Percentiles rank a stretch among this genome's conserved stretches.
Evolutionary conservation across 1,284 basidiomycete species (phyloP).

Genomic region (Fomitopsis schrenkii): DNA sequence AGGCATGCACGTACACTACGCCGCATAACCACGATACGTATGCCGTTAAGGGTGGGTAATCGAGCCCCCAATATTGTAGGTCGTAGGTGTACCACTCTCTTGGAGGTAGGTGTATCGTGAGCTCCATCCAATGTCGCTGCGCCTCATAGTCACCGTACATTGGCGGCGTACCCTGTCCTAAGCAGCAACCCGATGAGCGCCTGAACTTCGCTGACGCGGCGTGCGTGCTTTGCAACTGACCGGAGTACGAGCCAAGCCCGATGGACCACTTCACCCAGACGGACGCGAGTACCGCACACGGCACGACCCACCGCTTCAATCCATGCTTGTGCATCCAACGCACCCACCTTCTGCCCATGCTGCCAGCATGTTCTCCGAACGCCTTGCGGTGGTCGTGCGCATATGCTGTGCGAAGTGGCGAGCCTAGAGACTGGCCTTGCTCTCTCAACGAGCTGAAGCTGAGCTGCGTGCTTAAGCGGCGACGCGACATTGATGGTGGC

Average conservation of each 20-base stretch:
- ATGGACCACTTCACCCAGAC: slow-evolving; percentile 63
- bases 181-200: neutral
- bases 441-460: slow-evolving; percentile 36
- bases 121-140: slow-evolving; percentile 92
- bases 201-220: neutral
- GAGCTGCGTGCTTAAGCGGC: slow-evolving; percentile 16
- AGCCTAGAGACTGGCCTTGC: slow-evolving; percentile 19
- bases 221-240: slow-evolving; percentile 39
- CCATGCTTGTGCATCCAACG: slow-evolving; percentile 73
- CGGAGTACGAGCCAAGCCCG: slow-evolving; percentile 79
- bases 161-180: slow-evolving; percentile 70
- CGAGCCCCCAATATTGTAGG: slow-evolving; percentile 87
- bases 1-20: slow-evolving; percentile 33
- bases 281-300: slow-evolving; percentile 46
- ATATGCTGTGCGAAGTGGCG: slow-evolving; percentile 13
- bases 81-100: slow-evolving; percentile 86
- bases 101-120: slow-evolving; percentile 74
- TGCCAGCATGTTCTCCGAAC: slow-evolving; percentile 35
- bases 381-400: slow-evolving; percentile 11
- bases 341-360: slow-evolving; percentile 57
- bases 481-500: slow-evolving; percentile 12
- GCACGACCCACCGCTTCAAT: slow-evolving; percentile 56
- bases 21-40: slow-evolving; percentile 84
- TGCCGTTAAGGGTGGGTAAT: slow-evolving; percentile 90
- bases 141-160: slow-evolving; percentile 93